A percentile compares a stretch with the other conserved stretches of the same genome.
Evolutionary conservation across 2,329 filamentous ascomycete genomes (phyloP).

Genomic region (Aspergillus sp.): DNA sequence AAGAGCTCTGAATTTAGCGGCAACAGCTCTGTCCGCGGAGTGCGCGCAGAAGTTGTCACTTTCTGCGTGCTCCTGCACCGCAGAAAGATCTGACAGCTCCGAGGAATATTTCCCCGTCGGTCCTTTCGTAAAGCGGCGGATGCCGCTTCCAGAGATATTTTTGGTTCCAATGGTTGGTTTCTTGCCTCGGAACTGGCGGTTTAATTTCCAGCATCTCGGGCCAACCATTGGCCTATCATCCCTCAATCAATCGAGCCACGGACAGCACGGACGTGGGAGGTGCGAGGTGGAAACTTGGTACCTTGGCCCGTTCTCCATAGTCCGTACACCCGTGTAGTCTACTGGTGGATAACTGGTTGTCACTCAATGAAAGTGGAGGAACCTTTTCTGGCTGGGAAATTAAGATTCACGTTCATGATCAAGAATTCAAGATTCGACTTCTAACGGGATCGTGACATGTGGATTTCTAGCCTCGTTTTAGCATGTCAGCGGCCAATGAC

Average conservation of each 20-base stretch:
- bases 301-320: not conserved
- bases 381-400: not conserved
- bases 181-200: not conserved
- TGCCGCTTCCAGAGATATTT: not conserved
- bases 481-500: slow-evolving; percentile 3
- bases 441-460: not conserved
- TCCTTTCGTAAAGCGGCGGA: not conserved
- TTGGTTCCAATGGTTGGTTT: not conserved
- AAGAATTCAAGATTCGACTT: slow-evolving; percentile 2
- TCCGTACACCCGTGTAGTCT: not conserved
- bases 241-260: not conserved
- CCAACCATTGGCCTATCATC: not conserved
- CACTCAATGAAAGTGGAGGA: slow-evolving; percentile 3
- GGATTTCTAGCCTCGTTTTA: slow-evolving; percentile 2
- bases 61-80: slow-evolving; percentile 15
- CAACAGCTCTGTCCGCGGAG: not conserved
- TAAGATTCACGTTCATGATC: slow-evolving; percentile 8
- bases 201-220: not conserved
- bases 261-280: not conserved
- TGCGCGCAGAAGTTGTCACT: slow-evolving; percentile 9
- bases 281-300: not conserved
- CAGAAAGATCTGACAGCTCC: slow-evolving; percentile 14
- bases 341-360: not conserved
- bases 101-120: not conserved
- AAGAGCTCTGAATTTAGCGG: not conserved